These are phyloP conservation scores for Phytophthora crassamura DNA, from an alignment of 352 stramenopile species.

Conservation along the genomic window DNA sequence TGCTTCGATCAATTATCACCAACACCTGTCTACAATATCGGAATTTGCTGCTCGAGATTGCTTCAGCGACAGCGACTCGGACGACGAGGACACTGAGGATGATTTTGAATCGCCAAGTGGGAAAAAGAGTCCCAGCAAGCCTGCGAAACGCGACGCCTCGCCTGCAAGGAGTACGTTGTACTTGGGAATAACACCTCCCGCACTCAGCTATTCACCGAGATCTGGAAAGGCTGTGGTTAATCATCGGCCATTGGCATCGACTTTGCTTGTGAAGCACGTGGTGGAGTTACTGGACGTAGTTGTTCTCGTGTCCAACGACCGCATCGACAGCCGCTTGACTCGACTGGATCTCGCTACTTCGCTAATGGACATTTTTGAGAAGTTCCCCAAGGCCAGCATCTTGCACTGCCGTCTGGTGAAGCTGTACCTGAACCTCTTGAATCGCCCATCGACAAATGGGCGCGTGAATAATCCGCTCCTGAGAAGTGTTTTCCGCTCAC, in stretches of 20 bases:
- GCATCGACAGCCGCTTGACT: constrained; percentile 59
- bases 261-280: constrained; percentile 70
- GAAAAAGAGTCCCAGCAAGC: constrained; percentile 29
- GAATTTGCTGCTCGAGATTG: constrained; percentile 77
- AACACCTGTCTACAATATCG: constrained; percentile 75
- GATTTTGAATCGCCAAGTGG: constrained; percentile 17
- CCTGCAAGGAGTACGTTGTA: constrained; percentile 29
- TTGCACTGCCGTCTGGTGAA: constrained; percentile 77
- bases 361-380: constrained; percentile 74
- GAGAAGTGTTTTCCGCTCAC: constrained; percentile 72
- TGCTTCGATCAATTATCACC: constrained; percentile 78
- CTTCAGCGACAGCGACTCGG: constrained; percentile 80
- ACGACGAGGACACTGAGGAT: constrained; percentile 47
- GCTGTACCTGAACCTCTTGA: constrained; percentile 71
- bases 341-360: constrained; percentile 65
- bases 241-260: constrained; percentile 64
- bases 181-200: constrained; percentile 22
- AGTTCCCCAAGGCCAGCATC: constrained; percentile 76
- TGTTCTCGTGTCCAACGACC: constrained; percentile 69
- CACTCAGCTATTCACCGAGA: constrained; percentile 47
- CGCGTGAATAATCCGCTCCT: constrained; percentile 81
- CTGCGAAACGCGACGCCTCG: constrained; percentile 13
- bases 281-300: constrained; percentile 69
- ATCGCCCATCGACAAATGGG: constrained; percentile 63
- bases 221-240: constrained; percentile 67